phyloP scores from a whole-genome alignment of 208 protist genomes.

The Strigomonas oncopelti region DNA sequence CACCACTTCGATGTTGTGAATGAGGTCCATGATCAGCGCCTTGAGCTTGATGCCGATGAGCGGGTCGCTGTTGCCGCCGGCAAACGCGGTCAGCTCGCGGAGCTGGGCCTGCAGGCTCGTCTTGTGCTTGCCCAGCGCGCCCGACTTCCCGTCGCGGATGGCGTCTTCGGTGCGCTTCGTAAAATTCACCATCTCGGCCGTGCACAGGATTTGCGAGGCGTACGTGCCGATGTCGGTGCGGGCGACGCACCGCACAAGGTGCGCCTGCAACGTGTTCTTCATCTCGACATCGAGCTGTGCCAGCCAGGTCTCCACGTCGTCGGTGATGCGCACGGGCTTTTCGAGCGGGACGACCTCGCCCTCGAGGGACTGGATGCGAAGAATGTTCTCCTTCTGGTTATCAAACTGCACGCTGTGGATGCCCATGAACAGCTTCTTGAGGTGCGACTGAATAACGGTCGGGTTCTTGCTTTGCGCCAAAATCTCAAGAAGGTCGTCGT shows the following conservation, averaged over 20 bases:
- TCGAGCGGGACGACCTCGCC: slow-evolving; percentile 92
- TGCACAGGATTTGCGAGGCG: slow-evolving; percentile 94
- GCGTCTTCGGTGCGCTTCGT: slow-evolving; percentile 88
- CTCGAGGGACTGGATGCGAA: slow-evolving; percentile 88
- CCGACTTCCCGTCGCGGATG: slow-evolving; percentile 63
- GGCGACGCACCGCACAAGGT: slow-evolving; percentile 80
- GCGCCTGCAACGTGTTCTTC: slow-evolving; percentile 86
- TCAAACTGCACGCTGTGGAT: slow-evolving; percentile 95
- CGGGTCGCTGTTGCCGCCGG: slow-evolving; percentile 74
- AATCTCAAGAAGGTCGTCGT: slow-evolving; percentile 98
- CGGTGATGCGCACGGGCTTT: slow-evolving; percentile 89
- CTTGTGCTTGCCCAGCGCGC: slow-evolving; percentile 74
- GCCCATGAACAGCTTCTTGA: slow-evolving; percentile 98
- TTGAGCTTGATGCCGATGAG: slow-evolving; percentile 95
- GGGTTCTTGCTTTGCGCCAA: slow-evolving; percentile 94
- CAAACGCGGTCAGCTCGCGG: slow-evolving; percentile 74
- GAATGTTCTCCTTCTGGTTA: slow-evolving; percentile 80
- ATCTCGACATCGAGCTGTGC: slow-evolving; percentile 89
- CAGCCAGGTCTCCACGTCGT: slow-evolving; percentile 96
- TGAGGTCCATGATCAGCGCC: slow-evolving; percentile 96
- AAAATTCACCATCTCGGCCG: slow-evolving; percentile 93
- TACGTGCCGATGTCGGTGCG: slow-evolving; percentile 87
- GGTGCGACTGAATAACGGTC: slow-evolving; percentile 95
- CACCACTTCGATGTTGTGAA: slow-evolving; percentile 97
- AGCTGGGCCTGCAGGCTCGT: slow-evolving; percentile 76